Evolutionary conservation across 257 asterid genomes (phyloP), one percentile per base, ranked within the genome.

Genomic region (Gynochthodes officinalis): DNA sequence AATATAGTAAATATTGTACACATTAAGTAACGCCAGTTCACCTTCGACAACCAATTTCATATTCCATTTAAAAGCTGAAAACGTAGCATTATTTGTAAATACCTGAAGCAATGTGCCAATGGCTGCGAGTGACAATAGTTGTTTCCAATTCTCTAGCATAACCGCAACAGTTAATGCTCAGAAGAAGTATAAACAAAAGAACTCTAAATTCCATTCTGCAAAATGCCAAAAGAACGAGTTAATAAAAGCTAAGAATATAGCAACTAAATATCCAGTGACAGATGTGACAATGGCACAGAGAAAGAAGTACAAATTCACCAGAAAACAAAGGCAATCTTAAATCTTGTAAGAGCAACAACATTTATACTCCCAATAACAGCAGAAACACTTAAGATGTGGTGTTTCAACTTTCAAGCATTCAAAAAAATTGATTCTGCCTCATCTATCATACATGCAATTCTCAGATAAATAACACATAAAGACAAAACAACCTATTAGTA

Each of bases 131-230:
- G 55, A 16, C 73, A 72, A 78, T 64, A 77, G 76, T 66, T 49
- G 82, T 73, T 49, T 61, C 75, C 65, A 90, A 75, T 67, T 90
- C 88, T 70, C 96, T 81, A 53, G 97, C 97, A 79, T 81, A 64
- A 65, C 89, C 81, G 83, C 78, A 77, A 88, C 89, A 85, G 81
- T 63, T 79, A 74, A 81, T 75, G 81, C 89, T 70, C 67, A 87
- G 75, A 16, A 83, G 14, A 42, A 82, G 55, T 54, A 95, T 77
- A 74, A 84, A 43, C 57, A 89, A 61, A 82, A 87, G 79, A 81
- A 82, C 81, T 85, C 84, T 84, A 39, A 76, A 69, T 62, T 88
- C 90, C 99, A 92, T 92, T 84, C 96, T 95, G 86, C 82, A 73
- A 68, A 46, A 80, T 75, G 49, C 37, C 39, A 75, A 53, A 62